Evolutionary conservation across 1,139 yeast species (phyloP), one percentile per base, ranked within the genome.

Genomic region (Tardiomyces digboiensis): DNA sequence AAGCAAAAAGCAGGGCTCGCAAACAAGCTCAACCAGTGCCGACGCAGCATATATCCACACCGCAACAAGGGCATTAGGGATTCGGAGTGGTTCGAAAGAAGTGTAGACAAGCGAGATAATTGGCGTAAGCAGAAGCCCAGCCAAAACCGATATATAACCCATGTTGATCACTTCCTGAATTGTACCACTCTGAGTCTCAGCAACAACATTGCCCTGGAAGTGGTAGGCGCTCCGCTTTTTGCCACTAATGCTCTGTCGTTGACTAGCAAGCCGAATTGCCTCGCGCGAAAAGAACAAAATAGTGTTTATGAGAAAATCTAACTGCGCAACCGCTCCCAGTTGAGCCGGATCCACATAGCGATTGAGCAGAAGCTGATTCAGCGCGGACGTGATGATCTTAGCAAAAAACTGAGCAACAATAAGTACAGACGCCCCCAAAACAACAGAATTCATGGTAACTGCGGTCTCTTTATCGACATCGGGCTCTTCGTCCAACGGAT

Each of bases 231-330:
- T 68, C n/a, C 59, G 56, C 33, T 54, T 47, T 41, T 59, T 57
- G 13, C 56, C 58, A n/a, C 53, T 49, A 36, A 61, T 50, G 0
- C 68, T 52, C 44, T 82, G 77, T 47, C 95, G 69, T 56, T 86
- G 89, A 19, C 84, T 71, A 0, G 96, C 76, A 21, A 88, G 61
- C 45, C 98, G 66, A 39, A 78, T 77, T 0, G 94, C 95, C 56
- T 91, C 97, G 45, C 97, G 67, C 49, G 93, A 76, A 59, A 87
- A 80, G 59, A 85, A 86, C 26, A 89, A 64, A 1, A 79, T 71
- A 0, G 93, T 78, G 26, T 80, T 75, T 21, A 77, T 71, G 22
- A 86, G 59, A 48, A 91, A 80, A 58, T 91, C 97, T 49, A 88
- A 66, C 54, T 83, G 83, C 7, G 88, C 74, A n/a, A 88, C 76